Evolutionary conservation across 179 eudicot genomes (phyloP).

Genomic region (Pouteria campechiana): DNA sequence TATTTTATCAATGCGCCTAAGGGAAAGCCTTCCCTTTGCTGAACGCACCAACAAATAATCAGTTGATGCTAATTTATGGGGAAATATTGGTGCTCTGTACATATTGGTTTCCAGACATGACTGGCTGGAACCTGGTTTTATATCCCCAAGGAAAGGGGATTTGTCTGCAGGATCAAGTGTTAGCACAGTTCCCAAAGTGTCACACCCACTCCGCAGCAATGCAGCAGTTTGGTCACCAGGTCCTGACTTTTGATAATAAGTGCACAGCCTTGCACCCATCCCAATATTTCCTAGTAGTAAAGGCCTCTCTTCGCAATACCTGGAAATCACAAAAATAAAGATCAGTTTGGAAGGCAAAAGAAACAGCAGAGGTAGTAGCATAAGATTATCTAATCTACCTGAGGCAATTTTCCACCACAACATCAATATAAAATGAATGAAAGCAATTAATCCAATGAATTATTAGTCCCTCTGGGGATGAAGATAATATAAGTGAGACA

Average conservation of each 20-base stretch:
- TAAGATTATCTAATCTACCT: no score
- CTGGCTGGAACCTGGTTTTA: conserved; percentile 79
- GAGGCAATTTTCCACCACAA: no score
- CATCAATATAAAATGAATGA: no score
- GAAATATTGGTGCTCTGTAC: conserved; percentile 89
- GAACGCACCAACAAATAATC: conserved; percentile 93
- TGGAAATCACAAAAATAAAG: conserved; percentile 12
- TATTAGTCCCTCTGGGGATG: no score
- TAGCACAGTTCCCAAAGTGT: conserved; percentile 62
- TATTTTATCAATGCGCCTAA: conserved; percentile 84
- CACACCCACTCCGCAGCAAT: conserved; percentile 41
- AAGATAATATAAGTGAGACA: no score
- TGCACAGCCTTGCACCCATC: conserved; percentile 94
- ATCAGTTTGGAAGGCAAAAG: background rate
- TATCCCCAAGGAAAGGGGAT: conserved; percentile 95
- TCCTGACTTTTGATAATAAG: conserved; percentile 83
- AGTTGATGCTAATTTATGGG: conserved; percentile 77
- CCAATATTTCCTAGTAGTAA: conserved; percentile 81
- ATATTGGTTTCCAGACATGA: conserved; percentile 92
- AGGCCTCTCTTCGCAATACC: conserved; percentile 99
- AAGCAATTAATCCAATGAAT: no score
- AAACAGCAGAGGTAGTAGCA: background rate
- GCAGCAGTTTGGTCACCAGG: conserved; percentile 77
- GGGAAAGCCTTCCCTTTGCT: conserved; percentile 86
- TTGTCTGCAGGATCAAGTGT: conserved; percentile 93